Evolutionary conservation across 345 rosid genomes (phyloP).

Genomic region (Triadica sebifera): DNA sequence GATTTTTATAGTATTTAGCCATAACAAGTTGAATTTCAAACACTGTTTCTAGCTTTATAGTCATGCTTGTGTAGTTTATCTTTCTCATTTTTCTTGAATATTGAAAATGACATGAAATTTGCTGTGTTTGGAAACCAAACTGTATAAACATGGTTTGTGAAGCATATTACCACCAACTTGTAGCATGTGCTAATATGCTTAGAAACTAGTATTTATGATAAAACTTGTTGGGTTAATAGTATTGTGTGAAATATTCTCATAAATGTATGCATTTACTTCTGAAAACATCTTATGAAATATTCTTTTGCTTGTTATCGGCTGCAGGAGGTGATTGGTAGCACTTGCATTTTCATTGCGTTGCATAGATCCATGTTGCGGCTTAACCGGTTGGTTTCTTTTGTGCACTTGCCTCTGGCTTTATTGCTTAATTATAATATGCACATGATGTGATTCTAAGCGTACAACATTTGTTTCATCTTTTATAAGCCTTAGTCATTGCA

Average conservation of each 20-base stretch:
- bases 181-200: neutral
- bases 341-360: conserved; percentile 69
- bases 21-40: no score
- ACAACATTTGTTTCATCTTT: neutral
- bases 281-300: neutral
- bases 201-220: neutral
- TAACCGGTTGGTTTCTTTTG: conserved; percentile 58
- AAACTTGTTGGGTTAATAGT: neutral
- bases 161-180: neutral
- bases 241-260: neutral
- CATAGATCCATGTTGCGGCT: conserved; percentile 79
- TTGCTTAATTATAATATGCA: neutral
- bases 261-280: neutral
- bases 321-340: conserved; percentile 95
- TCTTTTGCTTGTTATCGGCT: conserved; percentile 17
- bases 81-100: no score
- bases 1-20: no score
- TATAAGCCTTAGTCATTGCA: neutral
- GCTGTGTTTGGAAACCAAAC: neutral
- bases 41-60: no score
- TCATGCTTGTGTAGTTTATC: no score
- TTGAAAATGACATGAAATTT: no score
- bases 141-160: neutral
- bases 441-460: neutral
- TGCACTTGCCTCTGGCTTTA: neutral